Evolutionary conservation across 352 stramenopile genomes (phyloP).

Genomic region (Thalassiosira ordinaria): DNA sequence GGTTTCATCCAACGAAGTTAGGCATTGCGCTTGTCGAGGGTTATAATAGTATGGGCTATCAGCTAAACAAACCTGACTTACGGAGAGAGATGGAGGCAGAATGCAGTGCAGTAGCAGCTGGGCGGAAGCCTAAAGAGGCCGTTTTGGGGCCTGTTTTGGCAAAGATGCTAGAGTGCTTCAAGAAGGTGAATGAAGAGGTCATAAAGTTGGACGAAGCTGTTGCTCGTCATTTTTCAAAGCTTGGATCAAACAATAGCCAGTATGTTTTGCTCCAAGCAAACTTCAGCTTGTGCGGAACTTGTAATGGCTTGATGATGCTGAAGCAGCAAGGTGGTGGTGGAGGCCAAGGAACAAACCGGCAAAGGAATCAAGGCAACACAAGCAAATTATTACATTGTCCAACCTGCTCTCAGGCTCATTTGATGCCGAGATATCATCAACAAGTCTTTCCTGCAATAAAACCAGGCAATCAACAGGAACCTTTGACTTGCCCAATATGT

Average conservation of each 20-base stretch:
- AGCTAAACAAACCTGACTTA: conserved; percentile 95
- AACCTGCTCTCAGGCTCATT: conserved; percentile 64
- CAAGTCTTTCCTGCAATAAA: conserved; percentile 39
- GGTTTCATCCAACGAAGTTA: conserved; percentile 93
- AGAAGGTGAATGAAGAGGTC: conserved; percentile 72
- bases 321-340: conserved; percentile 58
- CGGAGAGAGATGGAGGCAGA: conserved; percentile 92
- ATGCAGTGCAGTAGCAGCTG: conserved; percentile 66
- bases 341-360: conserved; percentile 34
- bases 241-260: conserved; percentile 62
- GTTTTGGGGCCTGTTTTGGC: conserved; percentile 91
- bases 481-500: conserved; percentile 79
- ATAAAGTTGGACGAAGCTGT: conserved; percentile 83
- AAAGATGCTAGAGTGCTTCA: conserved; percentile 89
- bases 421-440: conserved; percentile 64
- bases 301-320: conserved; percentile 68
- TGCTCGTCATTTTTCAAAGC: conserved; percentile 64
- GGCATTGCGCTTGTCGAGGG: conserved; percentile 89
- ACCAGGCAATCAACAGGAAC: conserved; percentile 41
- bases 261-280: conserved; percentile 62
- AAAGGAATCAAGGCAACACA: conserved; percentile 40
- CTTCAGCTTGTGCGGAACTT: conserved; percentile 78
- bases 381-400: conserved; percentile 77
- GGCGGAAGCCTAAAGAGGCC: conserved; percentile 85
- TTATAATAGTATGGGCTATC: conserved; percentile 92